Conservation (phyloP, 208 protist genomes). For the Acanthamoeba rhysodes region DNA sequence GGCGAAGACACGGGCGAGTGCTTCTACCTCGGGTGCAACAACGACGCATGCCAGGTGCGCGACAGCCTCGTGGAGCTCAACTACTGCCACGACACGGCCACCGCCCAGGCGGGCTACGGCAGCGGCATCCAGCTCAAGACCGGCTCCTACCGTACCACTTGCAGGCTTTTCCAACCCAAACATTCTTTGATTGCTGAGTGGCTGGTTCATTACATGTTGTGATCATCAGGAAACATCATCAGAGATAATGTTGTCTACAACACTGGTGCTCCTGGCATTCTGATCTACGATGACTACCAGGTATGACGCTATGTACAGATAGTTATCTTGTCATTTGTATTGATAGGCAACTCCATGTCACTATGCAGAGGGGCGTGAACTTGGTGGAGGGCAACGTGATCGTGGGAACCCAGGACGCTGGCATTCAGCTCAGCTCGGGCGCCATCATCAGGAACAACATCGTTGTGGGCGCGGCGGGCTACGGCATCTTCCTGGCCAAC, state of each 20-base stretch:
- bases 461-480: neutral
- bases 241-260: neutral
- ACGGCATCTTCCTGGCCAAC: constrained; percentile 25
- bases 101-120: neutral
- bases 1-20: neutral
- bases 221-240: neutral
- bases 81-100: constrained; percentile 19
- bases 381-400: constrained; percentile 46
- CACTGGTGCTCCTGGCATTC: neutral
- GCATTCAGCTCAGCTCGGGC: constrained; percentile 51
- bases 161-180: no score
- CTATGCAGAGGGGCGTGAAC: constrained; percentile 12
- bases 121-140: constrained; percentile 44
- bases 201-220: neutral
- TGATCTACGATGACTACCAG: constrained; percentile 30
- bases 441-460: constrained; percentile 57
- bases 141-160: constrained; percentile 23
- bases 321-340: no score
- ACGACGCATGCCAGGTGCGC: neutral
- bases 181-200: no score
- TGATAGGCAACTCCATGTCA: no score
- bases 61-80: constrained; percentile 24
- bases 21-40: constrained; percentile 1
- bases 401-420: neutral
- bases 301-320: no score